Base-by-base conservation (phyloP, 2,329 filamentous ascomycete genomes). In the Neophaeococcomyces aloes region DNA sequence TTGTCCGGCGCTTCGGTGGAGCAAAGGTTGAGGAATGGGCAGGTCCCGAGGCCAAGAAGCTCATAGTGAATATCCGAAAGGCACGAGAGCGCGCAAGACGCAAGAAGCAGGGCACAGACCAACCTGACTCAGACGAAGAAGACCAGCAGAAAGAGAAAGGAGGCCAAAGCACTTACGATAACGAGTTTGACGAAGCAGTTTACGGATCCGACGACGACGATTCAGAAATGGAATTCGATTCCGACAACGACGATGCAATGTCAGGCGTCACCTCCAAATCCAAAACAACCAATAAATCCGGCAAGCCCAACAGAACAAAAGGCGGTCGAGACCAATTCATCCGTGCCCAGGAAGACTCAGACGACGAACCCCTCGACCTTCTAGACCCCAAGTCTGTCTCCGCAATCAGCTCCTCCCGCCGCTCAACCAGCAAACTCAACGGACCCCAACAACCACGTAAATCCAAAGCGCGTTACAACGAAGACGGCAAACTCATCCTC, bases 41-140 rank as follows among this genome's bases (percentile, higher is more conserved):
- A 46, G 89, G 88, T 2, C 49, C 53, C 25, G 85, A 93, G 57
- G 77, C 78, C 17, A 79, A 79, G 54, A 98, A 96, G 64, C 71
- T 98, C 44, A 82, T 98, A 31, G 75, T 80, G 58, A 95, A 96
- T 59, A 95, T 98, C 59, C 83, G 89, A 56, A 98, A 98, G 71
- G 87, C 85, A 29, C 85, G 87, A 62, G 89, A 96, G 63, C 78
- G 89, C 50, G 80, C 76, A 57, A 95, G 94, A 76, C 80, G 82
- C 65, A 88, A 87, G 73, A 94, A 87, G 73, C 83, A 83, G 35
- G 81, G 74, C 6, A 21, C 23, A 8, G 78, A 72, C 5, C 75
- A 70, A 4, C 72, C 75, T 2, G 73, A 71, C 0, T 72, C 71
- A 1, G 68, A 67, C 14, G 59, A 70, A 50, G 69, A 71, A 8